Evolutionary conservation across 345 rosid genomes (phyloP), one percentile per base, ranked within the genome.

Genomic region (Laguncularia racemosa): DNA sequence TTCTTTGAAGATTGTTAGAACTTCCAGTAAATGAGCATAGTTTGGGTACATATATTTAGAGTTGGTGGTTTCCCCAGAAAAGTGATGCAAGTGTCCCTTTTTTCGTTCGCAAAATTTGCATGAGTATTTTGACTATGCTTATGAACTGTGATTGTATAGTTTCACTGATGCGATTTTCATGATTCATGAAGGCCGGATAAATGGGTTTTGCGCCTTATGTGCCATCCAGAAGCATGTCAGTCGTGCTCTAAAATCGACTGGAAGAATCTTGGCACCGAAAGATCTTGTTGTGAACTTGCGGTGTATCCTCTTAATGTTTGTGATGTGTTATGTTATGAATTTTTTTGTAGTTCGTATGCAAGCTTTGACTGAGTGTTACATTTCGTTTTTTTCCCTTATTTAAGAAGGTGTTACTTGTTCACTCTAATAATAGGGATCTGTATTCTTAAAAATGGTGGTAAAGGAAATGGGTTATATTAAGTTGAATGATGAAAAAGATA

Each of bases 151-250:
- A 33, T 20, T 38, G 8, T 16, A 17, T 49, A 16, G 38, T 14
- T 40, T 63, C 49, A 59, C 60, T 16, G 63, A 51, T 44, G 3
- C 23, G 11, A 57, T 74, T 46, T 50, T 38, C 43, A 40, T 69
- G 33, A 16, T 58, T 65, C 69, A 20, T 84, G 82, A 76, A 93
- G 99, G 99, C 61, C 90, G 59, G 63, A 70, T 90, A 17, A 81
- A 87, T 79, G 99, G 99, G 18, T 93, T 90, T 61, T 93, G 99
- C 73, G 97, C 96, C 14, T 66, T 93, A 74, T 93, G 99, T 73
- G 99, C 99, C 49, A 89, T 93, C 52, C 99, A 93, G 76, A 85
- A 84, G 57, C 99, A 93, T 70, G 92, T 93, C 57, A 87, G 90
- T 68, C 66, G 76, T 60, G 97, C 96, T 44, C 75, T 83, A 43